Evolutionary conservation across 495 filamentous ascomycete genomes (phyloP).

Genomic region (Talaromyces adpressus): DNA sequence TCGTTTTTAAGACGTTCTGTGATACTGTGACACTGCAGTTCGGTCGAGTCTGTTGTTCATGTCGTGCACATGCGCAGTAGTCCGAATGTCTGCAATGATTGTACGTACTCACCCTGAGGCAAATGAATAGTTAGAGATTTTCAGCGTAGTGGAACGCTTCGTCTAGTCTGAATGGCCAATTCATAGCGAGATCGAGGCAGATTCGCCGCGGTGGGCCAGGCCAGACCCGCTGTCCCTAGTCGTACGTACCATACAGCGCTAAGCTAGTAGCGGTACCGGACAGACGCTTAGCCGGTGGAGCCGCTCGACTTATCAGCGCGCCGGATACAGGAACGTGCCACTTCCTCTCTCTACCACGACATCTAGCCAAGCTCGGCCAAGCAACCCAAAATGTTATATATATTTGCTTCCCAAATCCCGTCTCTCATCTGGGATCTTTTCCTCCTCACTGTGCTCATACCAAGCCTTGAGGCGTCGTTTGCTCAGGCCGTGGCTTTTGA

Average conservation of each 20-base stretch:
- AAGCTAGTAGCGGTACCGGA: not conserved
- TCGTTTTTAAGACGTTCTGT: not conserved
- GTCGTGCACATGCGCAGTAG: too few species aligned
- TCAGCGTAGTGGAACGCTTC: too few species aligned
- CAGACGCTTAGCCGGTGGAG: not conserved
- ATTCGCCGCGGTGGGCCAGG: not conserved
- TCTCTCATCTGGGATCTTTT: not conserved
- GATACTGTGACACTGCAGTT: not conserved
- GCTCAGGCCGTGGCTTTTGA: not conserved
- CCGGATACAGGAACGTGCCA: slow-evolving; percentile 1
- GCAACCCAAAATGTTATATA: slow-evolving; percentile 1
- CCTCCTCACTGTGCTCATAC: not conserved
- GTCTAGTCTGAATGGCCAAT: not conserved
- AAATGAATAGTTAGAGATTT: too few species aligned
- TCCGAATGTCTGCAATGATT: too few species aligned
- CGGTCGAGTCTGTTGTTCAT: not conserved
- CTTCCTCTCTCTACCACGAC: not conserved
- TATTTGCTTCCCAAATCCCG: not conserved
- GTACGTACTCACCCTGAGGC: too few species aligned
- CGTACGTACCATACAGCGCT: not conserved
- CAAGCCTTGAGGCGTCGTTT: slow-evolving; percentile 1
- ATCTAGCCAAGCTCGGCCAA: not conserved
- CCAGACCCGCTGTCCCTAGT: not conserved
- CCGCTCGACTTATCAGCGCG: slow-evolving; percentile 1
- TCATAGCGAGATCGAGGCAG: not conserved